A percentile compares a stretch with the other conserved stretches of the same genome.
Conservation (phyloP, 2,329 filamentous ascomycete species). For the Cryphonectria radicalis region DNA sequence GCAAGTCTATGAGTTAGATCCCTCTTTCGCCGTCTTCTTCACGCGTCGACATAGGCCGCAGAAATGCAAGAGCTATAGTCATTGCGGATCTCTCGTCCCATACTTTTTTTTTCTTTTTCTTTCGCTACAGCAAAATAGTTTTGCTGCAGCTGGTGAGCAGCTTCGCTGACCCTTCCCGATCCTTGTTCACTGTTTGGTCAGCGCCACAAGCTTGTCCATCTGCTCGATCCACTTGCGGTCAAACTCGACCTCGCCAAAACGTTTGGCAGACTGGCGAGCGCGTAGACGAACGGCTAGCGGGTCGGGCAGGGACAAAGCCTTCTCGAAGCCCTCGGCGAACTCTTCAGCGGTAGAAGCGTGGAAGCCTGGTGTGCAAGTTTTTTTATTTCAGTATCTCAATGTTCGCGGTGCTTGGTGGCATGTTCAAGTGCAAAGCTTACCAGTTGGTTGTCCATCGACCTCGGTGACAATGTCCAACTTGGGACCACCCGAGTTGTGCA, state of each 20-base stretch:
- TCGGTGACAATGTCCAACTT: constrained; percentile 90
- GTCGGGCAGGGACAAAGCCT: constrained; percentile 74
- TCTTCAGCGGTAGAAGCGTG: constrained; percentile 78
- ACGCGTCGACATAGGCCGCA: neutral
- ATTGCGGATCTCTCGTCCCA: neutral
- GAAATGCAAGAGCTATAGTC: neutral
- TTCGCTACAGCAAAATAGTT: neutral
- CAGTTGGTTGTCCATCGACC: constrained; percentile 76
- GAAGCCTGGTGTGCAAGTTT: constrained; percentile 63
- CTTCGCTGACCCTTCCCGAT: neutral
- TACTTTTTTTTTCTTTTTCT: too few relatives aligned
- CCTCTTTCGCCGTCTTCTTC: neutral
- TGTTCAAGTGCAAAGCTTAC: constrained; percentile 49
- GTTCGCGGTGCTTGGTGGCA: neutral
- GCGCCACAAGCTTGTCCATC: constrained; percentile 70
- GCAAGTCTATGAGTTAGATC: constrained; percentile 17
- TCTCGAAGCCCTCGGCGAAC: constrained; percentile 80
- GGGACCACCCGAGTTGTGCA: constrained; percentile 91
- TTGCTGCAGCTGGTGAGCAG: too few relatives aligned
- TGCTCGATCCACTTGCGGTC: constrained; percentile 75
- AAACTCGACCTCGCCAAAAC: constrained; percentile 91
- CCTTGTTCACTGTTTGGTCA: constrained; percentile 34
- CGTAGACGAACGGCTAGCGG: constrained; percentile 75
- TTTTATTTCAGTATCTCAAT: constrained; percentile 29
- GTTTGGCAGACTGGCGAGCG: constrained; percentile 75